Evolutionary conservation across 495 filamentous ascomycete genomes (phyloP).

Genomic region (Extremus antarcticus): DNA sequence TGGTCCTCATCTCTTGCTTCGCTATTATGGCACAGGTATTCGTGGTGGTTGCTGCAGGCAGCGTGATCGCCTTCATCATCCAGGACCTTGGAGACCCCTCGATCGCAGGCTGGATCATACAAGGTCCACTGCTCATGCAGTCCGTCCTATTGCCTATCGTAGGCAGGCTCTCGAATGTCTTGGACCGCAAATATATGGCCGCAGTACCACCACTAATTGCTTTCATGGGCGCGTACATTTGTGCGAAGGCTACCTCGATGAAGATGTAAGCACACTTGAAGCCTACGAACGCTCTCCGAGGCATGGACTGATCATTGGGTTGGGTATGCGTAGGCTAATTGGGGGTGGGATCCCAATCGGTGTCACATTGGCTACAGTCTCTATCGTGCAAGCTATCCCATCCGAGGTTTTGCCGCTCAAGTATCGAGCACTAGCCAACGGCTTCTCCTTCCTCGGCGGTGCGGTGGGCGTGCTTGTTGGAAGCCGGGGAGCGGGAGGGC

Average conservation of each 20-base stretch:
- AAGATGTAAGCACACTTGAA: too few relatives aligned
- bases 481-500: slow-evolving; percentile 39
- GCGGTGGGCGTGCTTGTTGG: slow-evolving; percentile 38
- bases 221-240: slow-evolving; percentile 42
- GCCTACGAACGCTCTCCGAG: too few relatives aligned
- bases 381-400: slow-evolving; percentile 44
- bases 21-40: slow-evolving; percentile 38
- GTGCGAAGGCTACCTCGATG: slow-evolving; percentile 44
- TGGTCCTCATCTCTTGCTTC: slow-evolving; percentile 27
- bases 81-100: slow-evolving; percentile 28
- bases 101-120: slow-evolving; percentile 45
- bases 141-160: slow-evolving; percentile 43
- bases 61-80: slow-evolving; percentile 45
- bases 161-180: slow-evolving; percentile 43
- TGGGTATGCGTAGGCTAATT: too few relatives aligned
- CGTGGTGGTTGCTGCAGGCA: slow-evolving; percentile 45
- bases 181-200: slow-evolving; percentile 43
- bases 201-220: slow-evolving; percentile 40
- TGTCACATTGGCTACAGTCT: slow-evolving; percentile 40
- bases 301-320: too few relatives aligned
- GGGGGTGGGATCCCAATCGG: slow-evolving; percentile 47
- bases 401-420: slow-evolving; percentile 46
- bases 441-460: slow-evolving; percentile 39
- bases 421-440: slow-evolving; percentile 42
- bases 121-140: slow-evolving; percentile 45